These are phyloP conservation scores for Dioscorea zingiberensis DNA, from an alignment of 106 monocot genomes.

Conservation along the genomic window DNA sequence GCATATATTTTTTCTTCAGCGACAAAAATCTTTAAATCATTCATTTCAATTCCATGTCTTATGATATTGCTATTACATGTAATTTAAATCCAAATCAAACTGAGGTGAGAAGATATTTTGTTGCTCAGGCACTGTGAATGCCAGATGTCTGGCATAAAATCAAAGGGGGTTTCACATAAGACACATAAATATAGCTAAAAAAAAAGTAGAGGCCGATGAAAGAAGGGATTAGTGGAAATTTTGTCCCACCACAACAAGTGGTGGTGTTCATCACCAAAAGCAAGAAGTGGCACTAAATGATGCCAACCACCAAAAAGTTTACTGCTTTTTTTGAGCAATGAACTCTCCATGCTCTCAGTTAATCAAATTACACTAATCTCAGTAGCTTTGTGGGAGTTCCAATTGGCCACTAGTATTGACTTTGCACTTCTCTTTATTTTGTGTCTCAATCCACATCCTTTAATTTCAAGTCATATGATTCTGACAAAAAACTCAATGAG, in stretches of 20 bases:
- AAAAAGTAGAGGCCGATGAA: background rate
- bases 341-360: background rate
- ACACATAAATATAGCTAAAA: background rate
- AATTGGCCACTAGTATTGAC: background rate
- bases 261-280: conserved; percentile 2
- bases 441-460: background rate
- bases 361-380: background rate
- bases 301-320: background rate
- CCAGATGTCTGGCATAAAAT: background rate
- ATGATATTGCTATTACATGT: no score
- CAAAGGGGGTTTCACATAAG: background rate
- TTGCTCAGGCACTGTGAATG: background rate
- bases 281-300: background rate
- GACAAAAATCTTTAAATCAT: no score
- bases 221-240: background rate
- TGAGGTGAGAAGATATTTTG: no score
- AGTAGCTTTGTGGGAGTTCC: background rate
- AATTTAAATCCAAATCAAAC: no score
- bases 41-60: no score
- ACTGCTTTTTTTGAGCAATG: background rate
- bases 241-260: conserved; percentile 8
- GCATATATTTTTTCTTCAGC: no score
- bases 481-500: no score
- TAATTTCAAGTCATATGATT: background rate
- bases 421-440: background rate